These are phyloP conservation scores for Aspergillus udagawae DNA, from an alignment of 2,329 filamentous ascomycete species.

Conservation along the genomic window DNA sequence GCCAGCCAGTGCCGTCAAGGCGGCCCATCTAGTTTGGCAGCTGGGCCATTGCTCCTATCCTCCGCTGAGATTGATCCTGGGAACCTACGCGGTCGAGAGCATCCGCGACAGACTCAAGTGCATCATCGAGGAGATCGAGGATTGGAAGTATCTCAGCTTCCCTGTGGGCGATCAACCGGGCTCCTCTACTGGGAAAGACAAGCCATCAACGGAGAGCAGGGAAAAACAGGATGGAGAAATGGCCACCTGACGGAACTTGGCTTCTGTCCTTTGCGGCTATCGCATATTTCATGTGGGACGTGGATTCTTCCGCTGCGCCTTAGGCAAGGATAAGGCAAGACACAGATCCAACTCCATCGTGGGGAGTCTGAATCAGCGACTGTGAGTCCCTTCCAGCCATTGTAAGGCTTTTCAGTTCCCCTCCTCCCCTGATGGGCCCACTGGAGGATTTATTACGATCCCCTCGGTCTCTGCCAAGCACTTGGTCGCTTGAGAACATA, in stretches of 20 bases:
- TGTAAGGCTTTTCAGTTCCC: not conserved
- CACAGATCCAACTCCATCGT: not conserved
- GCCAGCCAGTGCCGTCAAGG: constrained; percentile 87
- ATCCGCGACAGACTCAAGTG: constrained; percentile 84
- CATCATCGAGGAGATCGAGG: constrained; percentile 91
- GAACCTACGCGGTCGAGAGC: constrained; percentile 93
- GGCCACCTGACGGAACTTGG: not conserved
- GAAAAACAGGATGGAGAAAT: not conserved
- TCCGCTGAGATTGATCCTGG: constrained; percentile 78
- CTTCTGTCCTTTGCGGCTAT: not conserved
- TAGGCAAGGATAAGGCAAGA: not conserved
- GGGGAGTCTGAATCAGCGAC: not conserved
- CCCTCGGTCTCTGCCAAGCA: not conserved
- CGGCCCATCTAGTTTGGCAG: constrained; percentile 91
- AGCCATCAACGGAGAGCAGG: not conserved
- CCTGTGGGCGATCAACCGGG: constrained; percentile 36
- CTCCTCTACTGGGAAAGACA: constrained; percentile 9
- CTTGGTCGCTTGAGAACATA: not conserved
- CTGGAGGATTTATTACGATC: too few relatives aligned
- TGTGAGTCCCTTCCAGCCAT: not conserved
- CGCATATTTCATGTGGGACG: not conserved
- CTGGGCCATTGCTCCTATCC: constrained; percentile 93
- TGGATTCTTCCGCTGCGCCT: too few relatives aligned
- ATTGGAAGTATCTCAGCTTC: constrained; percentile 85
- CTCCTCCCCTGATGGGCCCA: not conserved